Evolutionary conservation across 108 stramenopile species (phyloP), one percentile per base, ranked within the genome.

Genomic region (Pseudonitzschia delicatissima): DNA sequence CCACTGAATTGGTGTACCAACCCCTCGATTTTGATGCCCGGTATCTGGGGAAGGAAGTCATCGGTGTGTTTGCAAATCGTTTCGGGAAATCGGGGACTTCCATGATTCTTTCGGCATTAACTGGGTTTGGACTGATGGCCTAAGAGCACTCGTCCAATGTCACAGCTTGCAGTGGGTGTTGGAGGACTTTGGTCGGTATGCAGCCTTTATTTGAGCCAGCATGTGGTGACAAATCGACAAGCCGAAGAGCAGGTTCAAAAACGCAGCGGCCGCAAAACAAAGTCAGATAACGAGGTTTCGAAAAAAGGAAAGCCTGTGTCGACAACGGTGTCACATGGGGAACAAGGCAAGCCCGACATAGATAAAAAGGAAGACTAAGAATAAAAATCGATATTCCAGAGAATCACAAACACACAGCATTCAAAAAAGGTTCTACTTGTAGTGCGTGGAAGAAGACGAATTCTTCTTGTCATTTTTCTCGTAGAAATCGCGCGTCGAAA

Each of bases 81-180:
- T 87, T 91, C 67, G 94, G 91, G 2, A 95, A 95, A 77, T 79
- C 77, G 1, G 93, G 93, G 32, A 87, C 87, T 81, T 87, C 88
- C 1, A 49, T 91, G 42, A 36, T 79, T 25, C 34, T 76, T 25
- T 60, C 66, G 15, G 33, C 58, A 28, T 18, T 59, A 29, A 58
- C 68, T 13, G 26, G 28, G 4, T 47, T 76, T 27, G 39, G 65
- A 33, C 50, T 52, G 0, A 23, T 57, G 44, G 66, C 60, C 1
- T n/a, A 32, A 64, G 27, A 67, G 68, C 21, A 35, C 50, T 3
- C 23, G 45, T 2, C 57, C 52, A 17, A 31, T 76, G 33, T 63
- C 67, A 27, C 67, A 76, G 40, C 37, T 68, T 9, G 39, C 63
- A 34, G 68, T 76, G 13, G 55, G 40, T n/a, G 63, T 76, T 15